These are phyloP conservation scores for Chrysoporthe austroafricana DNA, from an alignment of 2,329 filamentous ascomycete species.

Conservation along the genomic window DNA sequence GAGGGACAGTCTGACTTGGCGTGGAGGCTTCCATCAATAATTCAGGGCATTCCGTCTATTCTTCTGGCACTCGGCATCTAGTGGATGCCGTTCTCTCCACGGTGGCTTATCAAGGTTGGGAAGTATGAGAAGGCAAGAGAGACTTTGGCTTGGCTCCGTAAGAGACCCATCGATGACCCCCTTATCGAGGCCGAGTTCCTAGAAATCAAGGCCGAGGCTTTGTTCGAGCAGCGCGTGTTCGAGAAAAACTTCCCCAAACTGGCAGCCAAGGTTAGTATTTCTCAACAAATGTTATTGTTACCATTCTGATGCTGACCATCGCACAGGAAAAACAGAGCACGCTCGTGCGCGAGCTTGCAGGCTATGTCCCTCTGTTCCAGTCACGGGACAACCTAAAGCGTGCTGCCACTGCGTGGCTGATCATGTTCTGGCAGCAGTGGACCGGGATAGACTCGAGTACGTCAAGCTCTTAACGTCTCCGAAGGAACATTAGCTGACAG, in stretches of 20 bases:
- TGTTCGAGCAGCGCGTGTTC: slow-evolving; percentile 48
- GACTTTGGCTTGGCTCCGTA: slow-evolving; percentile 37
- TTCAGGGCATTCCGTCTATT: slow-evolving; percentile 47
- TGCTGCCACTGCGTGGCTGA: slow-evolving; percentile 46
- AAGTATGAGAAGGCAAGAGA: slow-evolving; percentile 32
- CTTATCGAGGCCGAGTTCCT: slow-evolving; percentile 48
- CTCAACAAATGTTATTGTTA: not conserved
- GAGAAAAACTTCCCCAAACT: slow-evolving; percentile 49
- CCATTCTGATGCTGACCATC: not conserved
- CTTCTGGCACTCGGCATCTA: slow-evolving; percentile 41
- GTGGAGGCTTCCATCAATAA: slow-evolving; percentile 50
- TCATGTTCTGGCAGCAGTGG: slow-evolving; percentile 55
- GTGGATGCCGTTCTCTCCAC: slow-evolving; percentile 57
- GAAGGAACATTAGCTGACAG: not conserved
- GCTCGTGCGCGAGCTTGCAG: slow-evolving; percentile 50
- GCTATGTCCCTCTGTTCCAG: slow-evolving; percentile 52
- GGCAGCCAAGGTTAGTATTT: slow-evolving; percentile 38
- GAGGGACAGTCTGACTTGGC: slow-evolving; percentile 46
- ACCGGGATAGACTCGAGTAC: slow-evolving; percentile 44
- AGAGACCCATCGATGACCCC: slow-evolving; percentile 37
- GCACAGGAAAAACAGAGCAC: slow-evolving; percentile 43
- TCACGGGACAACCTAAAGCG: slow-evolving; percentile 55
- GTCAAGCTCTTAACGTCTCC: not conserved
- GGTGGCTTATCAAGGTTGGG: slow-evolving; percentile 45
- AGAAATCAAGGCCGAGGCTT: slow-evolving; percentile 51